Evolutionary conservation across 2,329 filamentous ascomycete species (phyloP).

Genomic region (Pyrenochaeta sp.): DNA sequence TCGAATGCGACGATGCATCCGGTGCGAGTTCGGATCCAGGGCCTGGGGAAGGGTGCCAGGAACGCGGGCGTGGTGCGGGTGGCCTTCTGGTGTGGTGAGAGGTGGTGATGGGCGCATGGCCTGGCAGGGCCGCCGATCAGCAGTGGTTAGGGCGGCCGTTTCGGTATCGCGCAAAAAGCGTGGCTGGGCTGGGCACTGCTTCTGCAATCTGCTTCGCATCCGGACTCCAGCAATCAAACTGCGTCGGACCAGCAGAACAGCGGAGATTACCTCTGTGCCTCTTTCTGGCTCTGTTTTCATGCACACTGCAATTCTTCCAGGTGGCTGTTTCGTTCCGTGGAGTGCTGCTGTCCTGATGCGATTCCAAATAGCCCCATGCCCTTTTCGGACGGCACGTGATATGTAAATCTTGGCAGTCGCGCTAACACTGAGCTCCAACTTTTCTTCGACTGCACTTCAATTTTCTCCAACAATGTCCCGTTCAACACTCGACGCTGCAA

Average conservation of each 20-base stretch:
- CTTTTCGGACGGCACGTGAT: constrained; percentile 14
- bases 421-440: constrained; percentile 25
- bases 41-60: constrained; percentile 32
- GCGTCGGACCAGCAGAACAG: not conserved
- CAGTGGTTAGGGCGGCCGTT: constrained; percentile 29
- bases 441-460: constrained; percentile 27
- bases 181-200: constrained; percentile 27
- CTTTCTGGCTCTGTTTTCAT: not conserved
- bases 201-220: constrained; percentile 1
- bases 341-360: constrained; percentile 13
- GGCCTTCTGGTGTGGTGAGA: constrained; percentile 34
- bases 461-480: constrained; percentile 17
- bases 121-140: constrained; percentile 27
- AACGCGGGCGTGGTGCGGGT: constrained; percentile 34
- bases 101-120: constrained; percentile 35
- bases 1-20: constrained; percentile 38
- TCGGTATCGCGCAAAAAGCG: constrained; percentile 33
- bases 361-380: constrained; percentile 15
- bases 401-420: constrained; percentile 14
- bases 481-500: constrained; percentile 17
- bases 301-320: not conserved
- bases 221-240: not conserved
- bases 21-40: constrained; percentile 33
- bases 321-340: not conserved
- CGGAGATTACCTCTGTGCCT: not conserved